Evolutionary conservation across 75 land plant genomes (phyloP).

Genomic region (Picea sitchensis): DNA sequence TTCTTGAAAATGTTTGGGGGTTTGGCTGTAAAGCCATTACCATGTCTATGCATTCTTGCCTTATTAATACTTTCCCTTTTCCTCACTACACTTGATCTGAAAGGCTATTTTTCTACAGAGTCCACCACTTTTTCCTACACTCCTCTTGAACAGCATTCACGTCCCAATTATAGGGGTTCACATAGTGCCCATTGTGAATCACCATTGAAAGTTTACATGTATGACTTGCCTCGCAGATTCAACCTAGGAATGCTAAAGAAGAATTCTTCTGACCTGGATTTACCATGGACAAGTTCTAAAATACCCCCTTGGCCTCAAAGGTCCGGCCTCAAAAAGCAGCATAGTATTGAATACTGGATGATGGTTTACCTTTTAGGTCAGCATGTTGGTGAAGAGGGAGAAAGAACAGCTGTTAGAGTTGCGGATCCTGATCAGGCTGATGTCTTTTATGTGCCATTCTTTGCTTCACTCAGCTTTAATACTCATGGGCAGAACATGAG

Average conservation of each 20-base stretch:
- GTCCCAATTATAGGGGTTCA: neutral
- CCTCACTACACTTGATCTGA: slow-evolving; percentile 6
- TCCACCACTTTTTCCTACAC: slow-evolving; percentile 1
- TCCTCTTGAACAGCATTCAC: neutral
- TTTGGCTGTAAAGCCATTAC: slow-evolving; percentile 1
- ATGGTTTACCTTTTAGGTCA: slow-evolving; percentile 62
- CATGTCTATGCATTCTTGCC: slow-evolving; percentile 9
- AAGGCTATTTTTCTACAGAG: slow-evolving; percentile 10
- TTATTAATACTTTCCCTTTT: slow-evolving; percentile 8
- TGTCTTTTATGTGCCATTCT: slow-evolving; percentile 81
- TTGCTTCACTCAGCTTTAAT: slow-evolving; percentile 74
- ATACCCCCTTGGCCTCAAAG: slow-evolving; percentile 58
- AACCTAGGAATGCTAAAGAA: slow-evolving; percentile 63
- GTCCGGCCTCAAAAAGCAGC: slow-evolving; percentile 72
- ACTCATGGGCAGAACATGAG: slow-evolving; percentile 57
- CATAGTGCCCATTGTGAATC: neutral
- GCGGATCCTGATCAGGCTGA: slow-evolving; percentile 67
- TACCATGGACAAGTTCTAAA: slow-evolving; percentile 28
- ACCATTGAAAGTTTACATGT: slow-evolving; percentile 73
- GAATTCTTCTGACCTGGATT: slow-evolving; percentile 19
- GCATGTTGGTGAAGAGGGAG: slow-evolving; percentile 16
- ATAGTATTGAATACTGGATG: slow-evolving; percentile 98
- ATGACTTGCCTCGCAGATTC: slow-evolving; percentile 76
- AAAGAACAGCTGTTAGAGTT: slow-evolving; percentile 57
- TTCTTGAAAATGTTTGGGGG: slow-evolving; percentile 2